Percentiles rank a stretch among this genome's conserved stretches.
Evolutionary conservation across 2,329 filamentous ascomycete species (phyloP).

Genomic region (Tothia fuscella): DNA sequence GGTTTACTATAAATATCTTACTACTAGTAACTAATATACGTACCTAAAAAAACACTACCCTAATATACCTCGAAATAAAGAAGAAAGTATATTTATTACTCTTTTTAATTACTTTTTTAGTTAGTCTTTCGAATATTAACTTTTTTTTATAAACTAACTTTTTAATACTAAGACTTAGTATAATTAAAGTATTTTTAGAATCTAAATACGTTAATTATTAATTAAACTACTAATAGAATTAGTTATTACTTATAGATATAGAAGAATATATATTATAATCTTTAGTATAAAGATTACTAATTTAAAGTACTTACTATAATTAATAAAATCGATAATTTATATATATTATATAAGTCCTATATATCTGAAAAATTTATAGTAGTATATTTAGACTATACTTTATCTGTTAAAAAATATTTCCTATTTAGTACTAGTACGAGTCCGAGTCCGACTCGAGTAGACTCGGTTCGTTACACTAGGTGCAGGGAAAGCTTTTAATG

Average conservation of each 20-base stretch:
- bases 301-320: no score
- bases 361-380: slow-evolving; percentile 20
- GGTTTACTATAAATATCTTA: background rate
- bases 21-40: background rate
- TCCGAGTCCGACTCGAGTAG: slow-evolving; percentile 21
- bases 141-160: no score
- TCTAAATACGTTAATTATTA: no score
- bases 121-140: no score
- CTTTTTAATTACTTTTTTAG: background rate
- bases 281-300: slow-evolving; percentile 18
- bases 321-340: slow-evolving; percentile 19
- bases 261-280: slow-evolving; percentile 21
- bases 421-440: no score
- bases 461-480: slow-evolving; percentile 25
- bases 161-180: no score
- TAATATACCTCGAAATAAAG: background rate
- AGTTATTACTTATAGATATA: background rate
- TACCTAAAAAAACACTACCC: background rate
- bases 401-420: no score
- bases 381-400: no score
- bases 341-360: slow-evolving; percentile 16
- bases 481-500: slow-evolving; percentile 26
- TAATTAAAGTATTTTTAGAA: no score
- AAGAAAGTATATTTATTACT: background rate
- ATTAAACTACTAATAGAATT: no score